phyloP scores from a whole-genome alignment of 139 green algal genomes.

The Parachlorella kessleri region DNA sequence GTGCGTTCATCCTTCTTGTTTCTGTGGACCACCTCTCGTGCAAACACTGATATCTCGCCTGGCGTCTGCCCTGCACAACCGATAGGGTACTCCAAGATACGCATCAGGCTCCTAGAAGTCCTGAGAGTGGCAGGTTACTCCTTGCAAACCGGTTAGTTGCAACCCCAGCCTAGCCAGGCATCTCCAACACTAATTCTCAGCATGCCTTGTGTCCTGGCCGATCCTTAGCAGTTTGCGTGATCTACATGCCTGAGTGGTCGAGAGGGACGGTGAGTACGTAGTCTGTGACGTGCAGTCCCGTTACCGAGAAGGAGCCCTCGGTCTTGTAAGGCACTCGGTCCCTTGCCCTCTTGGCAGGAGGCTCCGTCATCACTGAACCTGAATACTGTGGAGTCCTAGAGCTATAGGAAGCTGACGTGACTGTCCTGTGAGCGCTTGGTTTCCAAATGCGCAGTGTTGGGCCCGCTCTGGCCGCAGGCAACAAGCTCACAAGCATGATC shows the following conservation, averaged over 20 bases:
- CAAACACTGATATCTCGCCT: constrained; percentile 77
- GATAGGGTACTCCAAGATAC: not conserved
- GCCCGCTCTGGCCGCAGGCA: too few relatives aligned
- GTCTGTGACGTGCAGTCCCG: constrained; percentile 66
- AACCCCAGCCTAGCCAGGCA: not conserved
- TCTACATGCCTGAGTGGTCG: constrained; percentile 56
- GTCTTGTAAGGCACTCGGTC: too few relatives aligned
- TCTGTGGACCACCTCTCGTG: constrained; percentile 67
- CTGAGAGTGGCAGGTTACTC: too few relatives aligned
- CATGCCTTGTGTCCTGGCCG: too few relatives aligned
- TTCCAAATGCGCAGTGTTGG: too few relatives aligned
- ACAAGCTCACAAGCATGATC: too few relatives aligned
- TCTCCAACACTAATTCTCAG: not conserved
- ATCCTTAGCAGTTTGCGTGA: not conserved
- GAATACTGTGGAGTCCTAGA: too few relatives aligned
- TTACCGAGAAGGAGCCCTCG: constrained; percentile 35
- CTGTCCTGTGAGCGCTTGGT: too few relatives aligned
- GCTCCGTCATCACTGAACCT: too few relatives aligned
- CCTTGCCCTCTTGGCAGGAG: too few relatives aligned
- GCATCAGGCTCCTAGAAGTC: not conserved
- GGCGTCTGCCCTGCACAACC: constrained; percentile 8
- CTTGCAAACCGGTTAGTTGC: too few relatives aligned
- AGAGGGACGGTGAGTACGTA: constrained; percentile 71
- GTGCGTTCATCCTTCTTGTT: constrained; percentile 41
- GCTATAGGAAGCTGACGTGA: too few relatives aligned